A percentile compares a stretch with the other conserved stretches of the same genome.
These are phyloP conservation scores for Ophiostoma himal-ulmi DNA, from an alignment of 2,329 filamentous ascomycete species.

Conservation along the genomic window DNA sequence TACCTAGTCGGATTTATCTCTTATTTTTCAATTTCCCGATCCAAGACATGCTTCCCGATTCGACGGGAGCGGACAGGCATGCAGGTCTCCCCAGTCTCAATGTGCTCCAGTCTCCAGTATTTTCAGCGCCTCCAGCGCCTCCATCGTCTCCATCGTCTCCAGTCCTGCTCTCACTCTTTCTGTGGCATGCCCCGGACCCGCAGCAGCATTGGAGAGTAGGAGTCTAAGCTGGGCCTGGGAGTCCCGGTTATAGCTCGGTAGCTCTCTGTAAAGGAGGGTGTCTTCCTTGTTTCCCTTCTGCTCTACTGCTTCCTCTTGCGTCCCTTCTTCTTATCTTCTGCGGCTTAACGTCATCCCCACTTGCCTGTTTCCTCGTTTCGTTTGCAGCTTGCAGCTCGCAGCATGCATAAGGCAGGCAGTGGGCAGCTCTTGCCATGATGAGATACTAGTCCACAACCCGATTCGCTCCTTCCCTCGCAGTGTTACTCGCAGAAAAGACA, in stretches of 20 bases:
- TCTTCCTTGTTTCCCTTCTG: not conserved
- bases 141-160: not conserved
- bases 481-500: not conserved
- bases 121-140: not conserved
- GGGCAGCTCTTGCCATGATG: slow-evolving; percentile 4
- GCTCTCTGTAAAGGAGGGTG: not conserved
- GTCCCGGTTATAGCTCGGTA: not conserved
- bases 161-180: not conserved
- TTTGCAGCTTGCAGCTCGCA: not conserved
- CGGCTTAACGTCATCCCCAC: slow-evolving; percentile 11
- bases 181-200: slow-evolving; percentile 6
- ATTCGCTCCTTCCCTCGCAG: not conserved
- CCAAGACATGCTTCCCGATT: slow-evolving; percentile 7
- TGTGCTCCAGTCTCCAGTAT: not conserved
- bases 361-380: not conserved
- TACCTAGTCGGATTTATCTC: not conserved
- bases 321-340: not conserved
- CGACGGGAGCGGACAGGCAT: slow-evolving; percentile 8
- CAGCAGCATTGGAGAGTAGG: not conserved
- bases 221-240: too few relatives aligned
- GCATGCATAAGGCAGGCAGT: not conserved
- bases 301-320: not conserved
- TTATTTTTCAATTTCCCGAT: not conserved
- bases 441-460: not conserved
- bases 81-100: not conserved